A percentile compares a stretch with the other conserved stretches of the same genome.
These are phyloP conservation scores for Trichoderma gracile DNA, from an alignment of 2,329 filamentous ascomycete genomes.

Conservation along the genomic window DNA sequence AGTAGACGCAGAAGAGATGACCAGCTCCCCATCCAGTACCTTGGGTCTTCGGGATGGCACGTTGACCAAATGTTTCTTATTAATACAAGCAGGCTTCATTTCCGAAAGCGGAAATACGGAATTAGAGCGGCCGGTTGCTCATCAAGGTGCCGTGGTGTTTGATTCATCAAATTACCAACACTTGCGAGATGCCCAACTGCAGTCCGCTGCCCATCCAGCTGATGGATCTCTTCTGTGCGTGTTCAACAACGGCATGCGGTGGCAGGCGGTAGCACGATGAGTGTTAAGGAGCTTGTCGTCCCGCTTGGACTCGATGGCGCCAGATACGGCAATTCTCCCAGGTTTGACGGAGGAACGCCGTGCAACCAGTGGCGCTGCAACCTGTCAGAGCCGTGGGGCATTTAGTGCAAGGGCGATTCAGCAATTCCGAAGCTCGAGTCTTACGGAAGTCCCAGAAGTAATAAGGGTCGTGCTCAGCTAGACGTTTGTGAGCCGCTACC, in stretches of 20 bases:
- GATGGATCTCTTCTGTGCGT: neutral
- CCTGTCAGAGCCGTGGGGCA: constrained; percentile 13
- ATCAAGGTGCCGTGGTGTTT: neutral
- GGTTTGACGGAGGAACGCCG: neutral
- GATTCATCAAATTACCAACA: neutral
- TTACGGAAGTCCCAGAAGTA: neutral
- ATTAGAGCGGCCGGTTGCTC: neutral
- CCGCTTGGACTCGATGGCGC: neutral
- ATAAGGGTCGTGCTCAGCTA: constrained; percentile 4
- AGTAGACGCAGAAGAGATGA: neutral
- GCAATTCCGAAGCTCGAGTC: constrained; percentile 7
- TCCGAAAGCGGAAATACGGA: constrained; percentile 16
- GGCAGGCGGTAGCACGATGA: neutral
- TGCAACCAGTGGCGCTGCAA: constrained; percentile 1
- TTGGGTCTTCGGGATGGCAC: neutral
- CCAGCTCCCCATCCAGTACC: neutral
- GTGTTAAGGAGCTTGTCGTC: neutral
- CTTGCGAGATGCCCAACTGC: too few relatives aligned
- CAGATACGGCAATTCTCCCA: constrained; percentile 4
- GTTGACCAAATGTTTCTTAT: neutral
- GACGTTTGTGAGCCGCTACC: neutral
- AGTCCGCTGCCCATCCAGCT: neutral
- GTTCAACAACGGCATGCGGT: neutral
- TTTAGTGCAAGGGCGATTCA: constrained; percentile 1
- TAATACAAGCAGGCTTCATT: constrained; percentile 2